A percentile compares a stretch with the other conserved stretches of the same genome.
Conservation (phyloP, 371 early-diverging fungal species). For the Apophysomyces ossiformis region DNA sequence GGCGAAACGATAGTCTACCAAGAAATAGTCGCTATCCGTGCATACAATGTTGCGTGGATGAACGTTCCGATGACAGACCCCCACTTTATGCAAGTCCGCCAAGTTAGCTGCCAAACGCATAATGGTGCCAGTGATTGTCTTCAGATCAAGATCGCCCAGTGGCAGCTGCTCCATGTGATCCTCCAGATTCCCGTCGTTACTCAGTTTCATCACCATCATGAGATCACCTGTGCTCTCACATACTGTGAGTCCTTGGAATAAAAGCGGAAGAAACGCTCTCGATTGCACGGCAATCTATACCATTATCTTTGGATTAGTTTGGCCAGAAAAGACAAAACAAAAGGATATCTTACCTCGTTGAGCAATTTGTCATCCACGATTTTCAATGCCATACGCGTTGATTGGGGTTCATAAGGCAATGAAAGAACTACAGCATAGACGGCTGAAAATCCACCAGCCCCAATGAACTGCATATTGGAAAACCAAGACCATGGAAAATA, state of each 20-base stretch:
- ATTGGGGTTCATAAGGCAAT: conserved; percentile 43
- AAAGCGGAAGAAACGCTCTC: conserved; percentile 47
- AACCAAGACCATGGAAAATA: conserved; percentile 58
- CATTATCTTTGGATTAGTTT: background rate
- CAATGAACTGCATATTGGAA: conserved; percentile 53
- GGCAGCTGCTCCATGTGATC: conserved; percentile 52
- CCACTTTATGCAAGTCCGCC: conserved; percentile 47
- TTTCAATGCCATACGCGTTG: conserved; percentile 44
- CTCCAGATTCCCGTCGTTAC: conserved; percentile 52
- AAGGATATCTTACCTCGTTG: conserved; percentile 37
- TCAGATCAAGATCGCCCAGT: conserved; percentile 48
- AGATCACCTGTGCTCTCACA: conserved; percentile 54
- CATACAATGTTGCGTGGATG: conserved; percentile 52
- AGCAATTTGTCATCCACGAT: conserved; percentile 52
- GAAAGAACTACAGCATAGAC: conserved; percentile 45
- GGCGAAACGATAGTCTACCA: conserved; percentile 55
- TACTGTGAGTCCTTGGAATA: conserved; percentile 54
- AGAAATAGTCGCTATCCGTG: conserved; percentile 52
- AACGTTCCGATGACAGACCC: conserved; percentile 51
- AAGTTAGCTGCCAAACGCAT: conserved; percentile 44
- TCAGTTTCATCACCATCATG: conserved; percentile 57
- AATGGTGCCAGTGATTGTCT: conserved; percentile 53
- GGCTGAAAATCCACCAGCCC: conserved; percentile 55
- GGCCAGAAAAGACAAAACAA: background rate
- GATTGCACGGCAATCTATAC: conserved; percentile 51